Conservation (phyloP, 1,284 basidiomycete genomes). For the Pseudozyma thailandica region DNA sequence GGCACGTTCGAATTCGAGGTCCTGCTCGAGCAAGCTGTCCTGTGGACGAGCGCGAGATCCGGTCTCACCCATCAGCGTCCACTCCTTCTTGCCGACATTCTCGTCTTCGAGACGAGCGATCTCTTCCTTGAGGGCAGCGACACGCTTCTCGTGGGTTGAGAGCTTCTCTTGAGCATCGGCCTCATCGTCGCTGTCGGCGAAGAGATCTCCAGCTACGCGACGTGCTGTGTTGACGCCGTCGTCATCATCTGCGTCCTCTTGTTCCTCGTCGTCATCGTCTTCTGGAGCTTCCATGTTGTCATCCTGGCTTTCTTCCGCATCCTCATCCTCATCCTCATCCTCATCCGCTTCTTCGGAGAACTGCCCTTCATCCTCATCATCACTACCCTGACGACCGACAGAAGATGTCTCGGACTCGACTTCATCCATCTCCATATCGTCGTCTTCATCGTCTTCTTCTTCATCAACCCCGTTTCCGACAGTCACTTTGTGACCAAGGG, state of each 20-base stretch:
- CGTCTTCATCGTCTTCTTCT: slow-evolving; percentile 28
- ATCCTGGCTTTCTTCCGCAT: slow-evolving; percentile 56
- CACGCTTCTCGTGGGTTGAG: slow-evolving; percentile 72
- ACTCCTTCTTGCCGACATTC: slow-evolving; percentile 77
- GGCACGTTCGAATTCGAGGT: slow-evolving; percentile 91
- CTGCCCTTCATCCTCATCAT: slow-evolving; percentile 68
- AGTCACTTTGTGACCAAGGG: too few species aligned
- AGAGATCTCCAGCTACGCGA: slow-evolving; percentile 72
- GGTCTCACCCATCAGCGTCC: slow-evolving; percentile 93
- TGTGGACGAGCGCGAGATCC: slow-evolving; percentile 82
- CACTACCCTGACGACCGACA: background rate
- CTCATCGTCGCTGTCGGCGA: slow-evolving; percentile 72
- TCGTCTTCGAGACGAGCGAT: slow-evolving; percentile 72
- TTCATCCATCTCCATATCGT: background rate
- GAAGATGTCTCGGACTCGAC: background rate
- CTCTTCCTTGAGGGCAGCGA: slow-evolving; percentile 71
- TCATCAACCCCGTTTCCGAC: too few species aligned
- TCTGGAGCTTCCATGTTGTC: slow-evolving; percentile 44
- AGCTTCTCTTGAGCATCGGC: slow-evolving; percentile 58
- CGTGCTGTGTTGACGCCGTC: slow-evolving; percentile 69
- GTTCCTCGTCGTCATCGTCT: slow-evolving; percentile 59
- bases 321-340: slow-evolving; percentile 46
- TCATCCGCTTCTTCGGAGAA: slow-evolving; percentile 22
- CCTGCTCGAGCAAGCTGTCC: slow-evolving; percentile 91
- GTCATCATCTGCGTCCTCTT: slow-evolving; percentile 58